Evolutionary conservation across 2,329 filamentous ascomycete species (phyloP).

Genomic region (Dryadomyces quercus-mongolicae): DNA sequence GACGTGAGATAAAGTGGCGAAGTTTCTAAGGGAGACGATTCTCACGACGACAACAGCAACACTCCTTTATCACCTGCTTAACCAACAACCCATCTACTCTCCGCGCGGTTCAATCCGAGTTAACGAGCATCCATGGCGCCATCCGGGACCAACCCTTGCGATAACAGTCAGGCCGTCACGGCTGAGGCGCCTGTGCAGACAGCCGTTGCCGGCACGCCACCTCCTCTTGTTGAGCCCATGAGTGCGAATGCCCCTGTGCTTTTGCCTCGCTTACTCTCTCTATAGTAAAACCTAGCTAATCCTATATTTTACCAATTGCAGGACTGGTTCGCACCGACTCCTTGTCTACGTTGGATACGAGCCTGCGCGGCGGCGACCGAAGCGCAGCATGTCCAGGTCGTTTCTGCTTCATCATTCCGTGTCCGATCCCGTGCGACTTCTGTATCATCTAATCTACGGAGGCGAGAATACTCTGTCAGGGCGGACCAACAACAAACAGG

Average conservation of each 20-base stretch:
- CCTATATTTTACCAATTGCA: background rate
- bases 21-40: too few species aligned
- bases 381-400: slow-evolving; percentile 21
- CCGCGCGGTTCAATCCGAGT: background rate
- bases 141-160: background rate
- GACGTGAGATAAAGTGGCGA: too few species aligned
- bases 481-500: too few species aligned
- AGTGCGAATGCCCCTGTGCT: background rate
- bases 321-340: background rate
- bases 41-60: too few species aligned
- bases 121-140: background rate
- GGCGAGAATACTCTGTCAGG: too few species aligned
- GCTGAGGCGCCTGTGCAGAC: background rate
- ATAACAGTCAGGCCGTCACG: background rate
- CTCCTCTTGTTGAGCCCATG: slow-evolving; percentile 1
- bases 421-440: slow-evolving; percentile 25
- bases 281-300: background rate
- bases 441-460: slow-evolving; percentile 19
- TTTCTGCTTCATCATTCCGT: slow-evolving; percentile 27
- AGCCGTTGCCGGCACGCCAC: background rate
- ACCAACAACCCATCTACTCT: background rate
- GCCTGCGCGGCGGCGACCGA: slow-evolving; percentile 7
- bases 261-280: too few species aligned
- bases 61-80: too few species aligned
- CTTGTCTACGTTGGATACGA: background rate